Base-by-base conservation (phyloP, 768 basidiomycete species). In the Lentinula aciculospora region DNA sequence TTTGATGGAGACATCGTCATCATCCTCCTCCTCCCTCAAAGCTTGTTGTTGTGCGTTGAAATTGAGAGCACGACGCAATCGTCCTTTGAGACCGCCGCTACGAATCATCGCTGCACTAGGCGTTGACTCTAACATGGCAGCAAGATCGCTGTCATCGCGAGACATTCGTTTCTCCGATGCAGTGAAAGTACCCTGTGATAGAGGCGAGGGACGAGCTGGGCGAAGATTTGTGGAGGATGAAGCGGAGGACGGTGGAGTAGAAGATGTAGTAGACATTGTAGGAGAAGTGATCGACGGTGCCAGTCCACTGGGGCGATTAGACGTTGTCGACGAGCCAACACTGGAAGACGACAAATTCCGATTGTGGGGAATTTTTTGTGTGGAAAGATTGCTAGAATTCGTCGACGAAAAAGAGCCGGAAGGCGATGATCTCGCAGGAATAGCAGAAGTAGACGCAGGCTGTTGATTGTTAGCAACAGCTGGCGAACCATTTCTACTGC, bases 111-210 rank as follows among this genome's bases (percentile, higher is more conserved):
- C 67, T 7, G 72, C 73, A 13, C 69, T 66, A 42, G 74, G 64
- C 62, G 66, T 58, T 3, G 66, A 65, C 53, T 81, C 79, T 5
- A 77, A 70, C 73, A 85, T 78, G 46, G 82, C 73, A 1, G 78
- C 80, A 28, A 88, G 74, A 71, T 89, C 86, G 58, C 82, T 86
- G 64, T 90, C 88, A 70, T 89, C 86, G 59, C 81, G 80, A 21
- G 89, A 89, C 81, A 88, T 87, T 53, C 89, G 83, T 65, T 86
- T 83, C 69, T 90, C 88, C 2, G 82, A 71, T 27, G 83, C 82
- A 8, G 82, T 78, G 59, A 78, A 81, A 57, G 73, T 81, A 47
- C 82, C 83, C 68, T 89, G 86, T 19, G 86, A 86, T 27, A 88
- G 73, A 32, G 89, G 88, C 21, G 88, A 88, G 7, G 86, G 86